Base-by-base conservation (phyloP, 371 early-diverging fungal species). In the Parasitella parasitica region DNA sequence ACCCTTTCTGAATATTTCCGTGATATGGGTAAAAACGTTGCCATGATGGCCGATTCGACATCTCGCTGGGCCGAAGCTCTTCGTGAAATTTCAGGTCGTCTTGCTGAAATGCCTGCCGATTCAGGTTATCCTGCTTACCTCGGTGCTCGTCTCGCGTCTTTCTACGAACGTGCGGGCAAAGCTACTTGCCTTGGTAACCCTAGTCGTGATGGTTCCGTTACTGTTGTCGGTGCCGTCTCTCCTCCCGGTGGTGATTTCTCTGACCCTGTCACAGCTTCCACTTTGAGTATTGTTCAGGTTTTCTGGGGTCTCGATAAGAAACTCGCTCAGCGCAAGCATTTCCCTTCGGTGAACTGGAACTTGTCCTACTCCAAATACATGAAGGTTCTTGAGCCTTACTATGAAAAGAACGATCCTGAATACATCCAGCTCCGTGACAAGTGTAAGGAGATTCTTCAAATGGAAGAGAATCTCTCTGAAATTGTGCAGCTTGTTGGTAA, bases 221-320 rank as follows among this genome's bases (percentile, higher is more conserved):
- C 94, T 30, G 98, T 99, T 30, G 99, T 99, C 35, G 99, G 99
- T 54, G 99, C 99, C 57, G 99, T 99, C 15, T 99, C 99, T 5
- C 99, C 99, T 32, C 99, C 99, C n/a, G 99, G 99, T 74, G 98
- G 98, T 86, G 99, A 99, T 83, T 99, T 99, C 82, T 97, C 99
- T 58, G 99, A 99, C 82, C 99, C 99, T 30, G 99, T 99, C 36
- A 99, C 99, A 26, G 85, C 97, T 20, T 93, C 99, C 9, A 99
- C 99, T 5, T 87, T 99, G 36, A 91, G 99, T 84, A 99, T 99
- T 78, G 99, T 99, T 2, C 99, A 99, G 76, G 99, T 99, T 46
- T 99, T 99, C 86, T 99, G 99, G 99, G 99, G 99, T 66, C 84
- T 99, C 64, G 99, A 99, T 83, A 99, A 99, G 89, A 99, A 99